Evolutionary conservation across 164 flowering plant species (phyloP).

Genomic region (Taxillus chinensis): DNA sequence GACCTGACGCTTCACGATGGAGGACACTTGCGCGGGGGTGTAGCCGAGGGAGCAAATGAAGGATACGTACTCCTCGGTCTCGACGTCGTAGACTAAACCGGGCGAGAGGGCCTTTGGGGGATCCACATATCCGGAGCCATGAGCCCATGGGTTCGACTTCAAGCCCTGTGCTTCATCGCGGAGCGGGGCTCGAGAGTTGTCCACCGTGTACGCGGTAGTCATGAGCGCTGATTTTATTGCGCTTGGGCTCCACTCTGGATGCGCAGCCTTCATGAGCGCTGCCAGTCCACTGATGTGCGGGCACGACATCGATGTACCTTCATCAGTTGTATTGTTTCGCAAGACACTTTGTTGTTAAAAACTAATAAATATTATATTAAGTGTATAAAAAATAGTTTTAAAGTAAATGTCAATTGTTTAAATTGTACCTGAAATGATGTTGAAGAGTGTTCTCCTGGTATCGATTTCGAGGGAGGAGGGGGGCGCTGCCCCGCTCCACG

Average conservation of each 20-base stretch:
- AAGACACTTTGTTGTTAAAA: background rate
- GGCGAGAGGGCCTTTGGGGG: slow-evolving; percentile 74
- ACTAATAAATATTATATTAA: background rate
- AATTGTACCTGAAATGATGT: slow-evolving; percentile 69
- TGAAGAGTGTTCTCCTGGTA: slow-evolving; percentile 51
- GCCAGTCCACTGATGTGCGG: slow-evolving; percentile 89
- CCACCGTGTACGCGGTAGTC: slow-evolving; percentile 72
- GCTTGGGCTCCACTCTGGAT: slow-evolving; percentile 86
- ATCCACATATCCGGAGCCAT: slow-evolving; percentile 79
- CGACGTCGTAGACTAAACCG: slow-evolving; percentile 67
- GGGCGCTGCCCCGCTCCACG: slow-evolving; percentile 60
- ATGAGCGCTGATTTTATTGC: slow-evolving; percentile 86
- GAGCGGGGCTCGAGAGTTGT: slow-evolving; percentile 61
- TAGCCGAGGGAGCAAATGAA: slow-evolving; percentile 72
- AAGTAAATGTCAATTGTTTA: background rate
- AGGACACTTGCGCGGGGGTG: slow-evolving; percentile 25
- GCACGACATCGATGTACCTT: slow-evolving; percentile 95
- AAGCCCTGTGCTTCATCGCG: slow-evolving; percentile 43
- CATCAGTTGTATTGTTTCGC: background rate
- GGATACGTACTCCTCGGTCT: slow-evolving; percentile 42
- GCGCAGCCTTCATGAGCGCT: slow-evolving; percentile 80
- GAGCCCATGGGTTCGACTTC: slow-evolving; percentile 55
- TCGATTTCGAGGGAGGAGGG: slow-evolving; percentile 58
- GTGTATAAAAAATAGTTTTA: background rate
- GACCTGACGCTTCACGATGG: slow-evolving; percentile 28